Evolutionary conservation across 2,329 filamentous ascomycete genomes (phyloP), one percentile per base, ranked within the genome.

Genomic region (Colletotrichum spaethianum): DNA sequence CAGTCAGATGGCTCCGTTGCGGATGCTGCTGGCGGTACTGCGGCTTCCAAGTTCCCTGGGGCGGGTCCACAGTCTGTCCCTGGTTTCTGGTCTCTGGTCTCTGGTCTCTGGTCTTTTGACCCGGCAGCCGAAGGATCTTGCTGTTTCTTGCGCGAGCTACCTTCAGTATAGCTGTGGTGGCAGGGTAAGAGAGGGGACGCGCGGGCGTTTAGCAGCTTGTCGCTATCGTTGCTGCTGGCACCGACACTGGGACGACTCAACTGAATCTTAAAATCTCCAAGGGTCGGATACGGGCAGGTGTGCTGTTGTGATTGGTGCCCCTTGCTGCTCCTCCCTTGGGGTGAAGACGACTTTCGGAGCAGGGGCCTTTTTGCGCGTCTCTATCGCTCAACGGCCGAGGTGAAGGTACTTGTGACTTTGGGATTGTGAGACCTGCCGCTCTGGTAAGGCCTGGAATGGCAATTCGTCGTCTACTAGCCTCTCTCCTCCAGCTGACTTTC

Each of bases 1-100:
- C 65, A 72, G 65, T 69, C 46, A 69, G 50, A 57, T 52, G 42
- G 46, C 31, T 28, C 46, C 26, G 42, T n/a, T 33, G 57, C 18
- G 40, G 20, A 38, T 44, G 57, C 26, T 28, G 57, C 14, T 60
- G 26, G 33, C 31, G 28, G 53, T 64, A 16, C n/a, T 50, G 23
- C 40, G 40, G 63, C 52, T 23, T 40, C 38, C 20, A 44, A 46
- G 53, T 33, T 52, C 31, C 59, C 46, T 38, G 65, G 48, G 44
- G 65, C n/a, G 57, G 48, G 16, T 18, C 53, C 33, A 57, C 53
- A 18, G 31, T 2, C 6, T 56, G 20, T 38, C 28, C 11, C 28
- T 53, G 28, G 50, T 53, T 31, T 20, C 28, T 53, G n/a, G 44
- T 23, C 8, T 23, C 44, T 14, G 44, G 44, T 48, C 46, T 28